Conservation (phyloP, 768 basidiomycete species). For the Sporobolomyces phaffii region DNA sequence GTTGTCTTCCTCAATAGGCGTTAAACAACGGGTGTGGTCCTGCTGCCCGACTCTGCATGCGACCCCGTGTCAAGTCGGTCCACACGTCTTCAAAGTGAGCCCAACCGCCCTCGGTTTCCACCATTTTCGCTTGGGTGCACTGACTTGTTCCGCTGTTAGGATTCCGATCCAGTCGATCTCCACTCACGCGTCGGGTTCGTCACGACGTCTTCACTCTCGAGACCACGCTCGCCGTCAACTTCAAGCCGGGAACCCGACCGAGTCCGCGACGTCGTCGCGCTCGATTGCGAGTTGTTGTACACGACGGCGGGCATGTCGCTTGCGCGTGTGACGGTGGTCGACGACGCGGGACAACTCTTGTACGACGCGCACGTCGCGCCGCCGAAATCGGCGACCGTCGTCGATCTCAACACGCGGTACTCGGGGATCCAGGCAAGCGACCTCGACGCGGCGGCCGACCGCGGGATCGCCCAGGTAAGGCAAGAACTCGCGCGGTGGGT, state of each 20-base stretch:
- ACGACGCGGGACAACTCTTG: slow-evolving; percentile 53
- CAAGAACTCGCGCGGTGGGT: slow-evolving; percentile 66
- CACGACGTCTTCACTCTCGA: slow-evolving; percentile 43
- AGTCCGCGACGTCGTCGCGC: slow-evolving; percentile 59
- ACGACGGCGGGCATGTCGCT: slow-evolving; percentile 87
- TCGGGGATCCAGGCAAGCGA: slow-evolving; percentile 42
- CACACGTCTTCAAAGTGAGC: slow-evolving; percentile 71
- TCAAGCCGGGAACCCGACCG: slow-evolving; percentile 51
- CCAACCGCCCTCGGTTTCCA: not conserved
- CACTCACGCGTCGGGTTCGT: slow-evolving; percentile 74
- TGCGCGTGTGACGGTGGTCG: slow-evolving; percentile 83
- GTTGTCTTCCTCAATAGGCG: slow-evolving; percentile 1
- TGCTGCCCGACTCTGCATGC: slow-evolving; percentile 66
- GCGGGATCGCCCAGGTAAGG: slow-evolving; percentile 64
- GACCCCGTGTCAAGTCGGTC: slow-evolving; percentile 64
- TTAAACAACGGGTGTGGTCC: slow-evolving; percentile 60
- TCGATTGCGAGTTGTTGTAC: slow-evolving; percentile 97
- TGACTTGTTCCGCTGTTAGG: slow-evolving; percentile 44
- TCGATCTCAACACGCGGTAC: slow-evolving; percentile 80
- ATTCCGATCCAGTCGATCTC: slow-evolving; percentile 59
- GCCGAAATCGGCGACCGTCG: slow-evolving; percentile 43
- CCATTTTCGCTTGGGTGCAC: not conserved
- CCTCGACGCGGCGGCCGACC: slow-evolving; percentile 55
- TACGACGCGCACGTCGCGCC: slow-evolving; percentile 70
- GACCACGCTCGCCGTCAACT: not conserved